A percentile compares a stretch with the other conserved stretches of the same genome.
Conservation (phyloP, 345 rosid genomes). For the Anacardium occidentale region DNA sequence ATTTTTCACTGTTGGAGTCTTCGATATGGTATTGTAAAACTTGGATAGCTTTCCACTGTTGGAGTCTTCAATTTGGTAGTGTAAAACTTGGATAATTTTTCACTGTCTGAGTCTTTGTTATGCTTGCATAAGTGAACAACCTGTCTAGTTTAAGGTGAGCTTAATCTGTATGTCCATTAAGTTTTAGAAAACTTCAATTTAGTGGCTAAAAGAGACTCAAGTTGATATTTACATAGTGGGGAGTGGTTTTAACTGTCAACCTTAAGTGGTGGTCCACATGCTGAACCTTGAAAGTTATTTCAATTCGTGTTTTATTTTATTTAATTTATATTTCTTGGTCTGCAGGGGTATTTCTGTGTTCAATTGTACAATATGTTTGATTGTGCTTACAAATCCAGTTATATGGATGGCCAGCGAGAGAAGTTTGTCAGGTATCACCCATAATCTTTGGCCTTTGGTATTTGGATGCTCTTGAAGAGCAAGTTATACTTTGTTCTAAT, state of each 20-base stretch:
- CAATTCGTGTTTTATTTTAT: neutral
- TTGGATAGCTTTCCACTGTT: neutral
- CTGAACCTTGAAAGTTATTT: constrained; percentile 7
- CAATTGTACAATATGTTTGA: constrained; percentile 62
- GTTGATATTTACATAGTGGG: neutral
- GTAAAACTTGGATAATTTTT: neutral
- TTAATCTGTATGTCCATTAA: neutral
- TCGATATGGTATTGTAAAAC: neutral
- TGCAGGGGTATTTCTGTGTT: constrained; percentile 51
- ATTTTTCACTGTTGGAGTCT: neutral
- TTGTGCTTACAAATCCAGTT: constrained; percentile 59
- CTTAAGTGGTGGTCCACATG: neutral
- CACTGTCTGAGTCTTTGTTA: neutral
- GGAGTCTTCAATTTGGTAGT: neutral
- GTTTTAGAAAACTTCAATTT: neutral
- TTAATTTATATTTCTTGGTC: constrained; percentile 14
- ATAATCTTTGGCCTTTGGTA: neutral
- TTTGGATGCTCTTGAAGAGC: neutral
- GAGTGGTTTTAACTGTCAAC: neutral
- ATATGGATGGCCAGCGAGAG: constrained; percentile 66
- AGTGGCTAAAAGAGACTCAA: neutral
- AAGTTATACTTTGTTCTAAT: constrained; percentile 19
- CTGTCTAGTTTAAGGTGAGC: neutral
- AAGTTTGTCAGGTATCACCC: constrained; percentile 76
- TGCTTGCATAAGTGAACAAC: neutral